These are phyloP conservation scores for Cytospora piceae DNA, from an alignment of 2,329 filamentous ascomycete genomes.

Conservation along the genomic window DNA sequence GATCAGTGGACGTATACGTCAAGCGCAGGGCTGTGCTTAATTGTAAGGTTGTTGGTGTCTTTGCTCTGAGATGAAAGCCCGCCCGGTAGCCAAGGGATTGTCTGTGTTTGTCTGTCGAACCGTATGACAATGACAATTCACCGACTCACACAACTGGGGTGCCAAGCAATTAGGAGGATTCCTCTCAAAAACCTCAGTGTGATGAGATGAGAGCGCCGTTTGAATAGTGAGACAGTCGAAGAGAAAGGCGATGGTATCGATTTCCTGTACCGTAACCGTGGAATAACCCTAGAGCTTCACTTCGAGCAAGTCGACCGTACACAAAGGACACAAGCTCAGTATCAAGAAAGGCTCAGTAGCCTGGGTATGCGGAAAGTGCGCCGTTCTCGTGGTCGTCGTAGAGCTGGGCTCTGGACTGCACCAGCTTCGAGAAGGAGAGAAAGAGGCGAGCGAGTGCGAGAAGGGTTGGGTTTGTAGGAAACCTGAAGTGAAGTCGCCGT, in stretches of 20 bases:
- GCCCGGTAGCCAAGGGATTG: conserved; percentile 7
- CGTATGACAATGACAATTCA: conserved; percentile 22
- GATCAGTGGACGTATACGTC: conserved; percentile 24
- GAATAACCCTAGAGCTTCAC: not conserved
- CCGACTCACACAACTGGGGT: conserved; percentile 13
- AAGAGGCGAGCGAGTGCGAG: conserved; percentile 6
- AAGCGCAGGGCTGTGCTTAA: conserved; percentile 24
- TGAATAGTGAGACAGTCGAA: not conserved
- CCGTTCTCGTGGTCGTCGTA: not conserved
- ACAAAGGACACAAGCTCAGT: not conserved
- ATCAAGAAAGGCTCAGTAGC: not conserved
- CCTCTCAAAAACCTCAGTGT: not conserved
- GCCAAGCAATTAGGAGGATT: not conserved
- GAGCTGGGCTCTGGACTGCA: not conserved
- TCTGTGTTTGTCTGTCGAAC: conserved; percentile 14
- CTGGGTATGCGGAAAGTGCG: not conserved
- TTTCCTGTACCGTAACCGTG: not conserved
- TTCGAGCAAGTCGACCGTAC: not conserved
- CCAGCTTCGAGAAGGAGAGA: conserved; percentile 9
- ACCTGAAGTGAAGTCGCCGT: conserved; percentile 20
- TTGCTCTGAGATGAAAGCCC: conserved; percentile 13
- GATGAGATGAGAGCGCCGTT: not conserved
- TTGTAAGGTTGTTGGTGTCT: conserved; percentile 9
- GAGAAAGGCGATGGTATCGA: not conserved
- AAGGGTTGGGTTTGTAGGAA: conserved; percentile 16